Evolutionary conservation across 2,329 filamentous ascomycete species (phyloP), one percentile per base, ranked within the genome.

Genomic region (Lachnellula cervina): DNA sequence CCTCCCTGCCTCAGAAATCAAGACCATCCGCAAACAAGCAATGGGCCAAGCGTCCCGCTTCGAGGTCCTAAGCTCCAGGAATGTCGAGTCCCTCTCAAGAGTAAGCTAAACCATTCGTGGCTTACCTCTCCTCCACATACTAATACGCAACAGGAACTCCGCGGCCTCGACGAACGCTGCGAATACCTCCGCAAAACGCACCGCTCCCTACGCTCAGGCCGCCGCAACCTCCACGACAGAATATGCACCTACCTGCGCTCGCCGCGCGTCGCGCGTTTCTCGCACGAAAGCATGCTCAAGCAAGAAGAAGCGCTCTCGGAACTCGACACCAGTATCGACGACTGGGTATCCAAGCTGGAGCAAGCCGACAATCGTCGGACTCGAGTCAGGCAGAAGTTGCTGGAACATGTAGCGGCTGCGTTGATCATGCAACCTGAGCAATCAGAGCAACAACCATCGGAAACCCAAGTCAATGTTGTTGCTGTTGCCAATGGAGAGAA

Each of bases 281-380:
- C 84, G 61, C 80, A 85, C 60, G 87, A 91, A 59, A 84, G 84
- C 19, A 82, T 93, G 69, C 77, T 92, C 43, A 89, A 87, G 73
- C 88, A 92, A 68, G 88, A 92, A 70, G 88, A 92, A 71, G 87
- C 87, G 1, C 77, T 93, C 11, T 82, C 84, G 1, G 88, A 91
- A 69, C 80, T 93, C 6, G 88, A 93, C 67, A 75, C 79, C 16
- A 88, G 86, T 2, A 92, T 93, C 60, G 89, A 92, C 65, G 87
- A 90, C 68, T 92, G 89, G 86, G 83, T 89, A 49, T 77, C 74
- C 63, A 92, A 92, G 73, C 80, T 92, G n/a, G 89, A 92, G 67
- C 81, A 87, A 60, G 87, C 88, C 9, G 89, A 93, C 70, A 90
- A 91, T 68, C 79, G 89, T 66, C 83, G 88, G 42, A 86, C 84